phyloP scores from a whole-genome alignment of 768 basidiomycete species.

The Mycena haematopus region DNA sequence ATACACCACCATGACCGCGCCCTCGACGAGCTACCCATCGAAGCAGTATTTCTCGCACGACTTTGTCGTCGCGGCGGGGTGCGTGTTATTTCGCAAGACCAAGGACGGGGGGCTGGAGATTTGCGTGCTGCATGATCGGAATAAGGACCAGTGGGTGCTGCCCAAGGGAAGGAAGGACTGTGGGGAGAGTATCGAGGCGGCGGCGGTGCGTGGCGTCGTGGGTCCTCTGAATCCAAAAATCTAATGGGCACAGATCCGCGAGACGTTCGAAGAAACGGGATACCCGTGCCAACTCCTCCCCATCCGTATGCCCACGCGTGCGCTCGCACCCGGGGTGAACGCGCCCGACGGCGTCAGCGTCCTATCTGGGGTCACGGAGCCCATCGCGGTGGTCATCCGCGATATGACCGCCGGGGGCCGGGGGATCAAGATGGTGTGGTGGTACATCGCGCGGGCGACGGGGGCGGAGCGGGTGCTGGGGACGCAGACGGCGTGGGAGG shows the following conservation, averaged over 20 bases:
- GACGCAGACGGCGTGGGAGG: slow-evolving; percentile 51
- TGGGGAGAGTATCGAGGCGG: slow-evolving; percentile 54
- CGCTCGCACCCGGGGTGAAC: slow-evolving; percentile 53
- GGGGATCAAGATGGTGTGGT: slow-evolving; percentile 56
- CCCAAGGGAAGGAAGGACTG: slow-evolving; percentile 70
- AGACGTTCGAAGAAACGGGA: slow-evolving; percentile 73
- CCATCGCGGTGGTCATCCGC: slow-evolving; percentile 39
- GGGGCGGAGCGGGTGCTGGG: slow-evolving; percentile 43
- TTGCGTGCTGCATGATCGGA: slow-evolving; percentile 45
- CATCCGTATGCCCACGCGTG: slow-evolving; percentile 57
- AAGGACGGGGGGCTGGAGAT: slow-evolving; percentile 38
- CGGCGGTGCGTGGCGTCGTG: slow-evolving; percentile 57
- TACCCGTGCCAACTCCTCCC: slow-evolving; percentile 60
- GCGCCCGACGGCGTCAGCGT: slow-evolving; percentile 34
- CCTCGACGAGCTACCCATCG: not conserved
- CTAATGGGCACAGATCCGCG: slow-evolving; percentile 36
- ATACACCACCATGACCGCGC: slow-evolving; percentile 10
- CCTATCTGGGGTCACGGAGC: slow-evolving; percentile 38
- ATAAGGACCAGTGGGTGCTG: slow-evolving; percentile 46
- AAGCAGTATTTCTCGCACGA: slow-evolving; percentile 27
- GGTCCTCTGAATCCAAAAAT: not conserved
- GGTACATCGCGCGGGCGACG: slow-evolving; percentile 50
- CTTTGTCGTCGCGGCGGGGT: slow-evolving; percentile 51
- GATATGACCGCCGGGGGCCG: slow-evolving; percentile 27
- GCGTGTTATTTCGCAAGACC: slow-evolving; percentile 44